These are phyloP conservation scores for Solanum sejunctum DNA, from an alignment of 257 asterid genomes.

Conservation along the genomic window DNA sequence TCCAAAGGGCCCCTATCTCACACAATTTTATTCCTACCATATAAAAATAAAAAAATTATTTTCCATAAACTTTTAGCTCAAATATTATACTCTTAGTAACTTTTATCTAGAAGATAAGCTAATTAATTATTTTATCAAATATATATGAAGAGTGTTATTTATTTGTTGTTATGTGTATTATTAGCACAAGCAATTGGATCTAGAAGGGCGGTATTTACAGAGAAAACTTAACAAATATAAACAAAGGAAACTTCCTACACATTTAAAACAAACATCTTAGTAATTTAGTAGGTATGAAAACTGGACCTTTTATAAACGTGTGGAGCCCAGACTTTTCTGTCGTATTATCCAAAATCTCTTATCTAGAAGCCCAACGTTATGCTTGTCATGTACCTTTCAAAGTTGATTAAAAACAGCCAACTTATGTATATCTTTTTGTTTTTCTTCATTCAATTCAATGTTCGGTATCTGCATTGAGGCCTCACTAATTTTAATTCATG, in stretches of 20 bases:
- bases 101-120: too few relatives aligned
- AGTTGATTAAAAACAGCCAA: background rate
- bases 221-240: background rate
- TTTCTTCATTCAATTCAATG: background rate
- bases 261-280: background rate
- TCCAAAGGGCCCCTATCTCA: too few relatives aligned
- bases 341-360: background rate
- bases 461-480: rapidly evolving
- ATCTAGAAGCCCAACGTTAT: constrained; percentile 8
- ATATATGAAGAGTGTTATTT: background rate
- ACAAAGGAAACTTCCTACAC: background rate
- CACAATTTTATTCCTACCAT: too few relatives aligned
- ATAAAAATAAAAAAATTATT: too few relatives aligned
- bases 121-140: too few relatives aligned
- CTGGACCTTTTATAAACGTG: background rate
- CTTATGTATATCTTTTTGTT: background rate
- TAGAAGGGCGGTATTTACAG: background rate
- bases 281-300: background rate
- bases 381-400: background rate
- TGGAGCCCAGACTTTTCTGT: background rate
- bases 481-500: background rate
- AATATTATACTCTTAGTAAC: too few relatives aligned
- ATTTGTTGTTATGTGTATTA: background rate
- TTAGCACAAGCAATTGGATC: background rate
- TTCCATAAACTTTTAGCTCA: too few relatives aligned